Percentiles rank a stretch among this genome's conserved stretches.
phyloP scores from a whole-genome alignment of 257 asterid genomes.

The Nemophila menziesii region DNA sequence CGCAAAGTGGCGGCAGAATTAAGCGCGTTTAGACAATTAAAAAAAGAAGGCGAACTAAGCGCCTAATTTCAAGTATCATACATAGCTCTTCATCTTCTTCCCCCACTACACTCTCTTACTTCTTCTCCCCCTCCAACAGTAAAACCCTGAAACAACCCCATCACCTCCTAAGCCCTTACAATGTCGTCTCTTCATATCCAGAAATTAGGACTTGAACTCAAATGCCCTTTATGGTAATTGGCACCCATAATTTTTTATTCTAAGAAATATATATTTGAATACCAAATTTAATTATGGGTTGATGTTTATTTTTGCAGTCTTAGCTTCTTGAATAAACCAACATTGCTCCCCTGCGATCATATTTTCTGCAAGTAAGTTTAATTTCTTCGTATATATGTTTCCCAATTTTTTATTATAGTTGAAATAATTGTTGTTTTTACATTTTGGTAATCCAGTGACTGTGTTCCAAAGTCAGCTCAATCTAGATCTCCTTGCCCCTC shows the following conservation, averaged over 20 bases:
- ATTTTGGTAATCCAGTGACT: slow-evolving; percentile 27
- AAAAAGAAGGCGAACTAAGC: too few species aligned
- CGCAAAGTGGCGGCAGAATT: too few species aligned
- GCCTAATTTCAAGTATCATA: too few species aligned
- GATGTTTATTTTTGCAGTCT: slow-evolving; percentile 30
- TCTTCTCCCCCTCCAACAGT: too few species aligned
- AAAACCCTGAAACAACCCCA: too few species aligned
- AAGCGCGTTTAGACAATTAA: too few species aligned
- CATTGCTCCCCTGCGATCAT: slow-evolving; percentile 84
- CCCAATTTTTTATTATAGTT: not conserved
- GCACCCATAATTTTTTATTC: not conserved
- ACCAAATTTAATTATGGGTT: not conserved
- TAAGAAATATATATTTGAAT: not conserved
- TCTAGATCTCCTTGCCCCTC: slow-evolving; percentile 46
- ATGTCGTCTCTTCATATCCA: slow-evolving; percentile 45
- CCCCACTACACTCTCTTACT: too few species aligned
- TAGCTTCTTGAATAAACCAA: slow-evolving; percentile 53
- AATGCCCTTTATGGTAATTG: slow-evolving; percentile 79
- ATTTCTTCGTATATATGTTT: not conserved
- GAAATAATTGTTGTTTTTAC: not conserved
- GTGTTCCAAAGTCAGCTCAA: slow-evolving; percentile 28
- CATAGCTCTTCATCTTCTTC: too few species aligned
- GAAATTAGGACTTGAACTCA: slow-evolving; percentile 81
- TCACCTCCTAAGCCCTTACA: too few species aligned
- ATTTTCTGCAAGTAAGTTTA: slow-evolving; percentile 68